A percentile compares a stretch with the other conserved stretches of the same genome.
These are phyloP conservation scores for Apophysomyces variabilis DNA, from an alignment of 371 early-diverging fungal genomes.

Conservation along the genomic window DNA sequence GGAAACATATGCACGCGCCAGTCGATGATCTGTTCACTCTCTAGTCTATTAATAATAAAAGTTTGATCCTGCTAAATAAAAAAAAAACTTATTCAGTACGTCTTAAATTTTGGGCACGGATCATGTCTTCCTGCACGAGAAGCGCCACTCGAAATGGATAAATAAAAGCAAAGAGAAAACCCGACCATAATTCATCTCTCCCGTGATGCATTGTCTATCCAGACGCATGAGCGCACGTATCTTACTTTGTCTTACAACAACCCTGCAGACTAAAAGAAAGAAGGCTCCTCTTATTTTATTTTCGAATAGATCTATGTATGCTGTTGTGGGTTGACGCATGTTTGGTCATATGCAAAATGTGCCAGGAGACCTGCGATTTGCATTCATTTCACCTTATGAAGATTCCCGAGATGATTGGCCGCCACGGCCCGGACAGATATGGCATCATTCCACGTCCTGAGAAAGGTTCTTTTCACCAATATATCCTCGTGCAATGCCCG, in stretches of 20 bases:
- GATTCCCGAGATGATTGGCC: slow-evolving; percentile 8
- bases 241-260: slow-evolving; percentile 15
- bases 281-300: slow-evolving; percentile 16
- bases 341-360: slow-evolving; percentile 23
- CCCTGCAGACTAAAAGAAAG: slow-evolving; percentile 20
- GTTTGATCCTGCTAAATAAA: slow-evolving; percentile 3
- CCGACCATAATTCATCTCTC: slow-evolving; percentile 11
- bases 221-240: slow-evolving; percentile 23
- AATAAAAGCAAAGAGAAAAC: slow-evolving; percentile 15
- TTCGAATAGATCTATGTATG: slow-evolving; percentile 9
- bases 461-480: slow-evolving; percentile 39
- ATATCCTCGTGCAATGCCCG: slow-evolving; percentile 90
- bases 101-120: slow-evolving; percentile 10
- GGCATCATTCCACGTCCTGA: slow-evolving; percentile 10
- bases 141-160: slow-evolving; percentile 22
- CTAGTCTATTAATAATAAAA: neutral
- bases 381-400: slow-evolving; percentile 25
- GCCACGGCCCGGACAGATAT: slow-evolving; percentile 12
- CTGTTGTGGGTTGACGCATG: slow-evolving; percentile 13
- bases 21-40: slow-evolving; percentile 3
- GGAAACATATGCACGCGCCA: slow-evolving; percentile 9
- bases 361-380: slow-evolving; percentile 18
- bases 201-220: slow-evolving; percentile 22
- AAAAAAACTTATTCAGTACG: neutral
- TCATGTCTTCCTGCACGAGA: slow-evolving; percentile 12